Evolutionary conservation across 2,329 filamentous ascomycete species (phyloP).

Genomic region (Nemania abortiva): DNA sequence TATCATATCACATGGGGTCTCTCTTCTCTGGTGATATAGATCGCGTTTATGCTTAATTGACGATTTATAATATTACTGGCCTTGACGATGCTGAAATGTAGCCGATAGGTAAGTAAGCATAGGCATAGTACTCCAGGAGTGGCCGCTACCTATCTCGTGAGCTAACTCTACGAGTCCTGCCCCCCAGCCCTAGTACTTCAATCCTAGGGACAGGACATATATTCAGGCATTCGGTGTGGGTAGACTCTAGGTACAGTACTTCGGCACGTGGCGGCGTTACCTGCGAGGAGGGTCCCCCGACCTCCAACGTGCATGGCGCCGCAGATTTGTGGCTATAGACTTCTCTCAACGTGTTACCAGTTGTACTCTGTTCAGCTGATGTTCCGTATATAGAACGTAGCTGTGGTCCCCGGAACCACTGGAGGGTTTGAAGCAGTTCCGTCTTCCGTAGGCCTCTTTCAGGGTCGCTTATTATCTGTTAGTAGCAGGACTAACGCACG

Average conservation of each 20-base stretch:
- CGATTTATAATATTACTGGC: not conserved
- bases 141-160: not conserved
- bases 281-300: slow-evolving; percentile 38
- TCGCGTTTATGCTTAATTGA: not conserved
- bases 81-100: not conserved
- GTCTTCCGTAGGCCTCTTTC: not conserved
- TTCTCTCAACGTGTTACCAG: not conserved
- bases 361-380: slow-evolving; percentile 8
- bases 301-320: slow-evolving; percentile 32
- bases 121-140: not conserved
- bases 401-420: not conserved
- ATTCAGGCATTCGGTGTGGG: slow-evolving; percentile 1
- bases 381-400: not conserved
- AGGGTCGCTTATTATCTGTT: not conserved
- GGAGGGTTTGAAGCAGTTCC: not conserved
- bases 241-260: slow-evolving; percentile 28
- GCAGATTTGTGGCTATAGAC: slow-evolving; percentile 33
- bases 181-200: not conserved
- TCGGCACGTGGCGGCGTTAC: slow-evolving; percentile 41
- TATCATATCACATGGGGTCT: not conserved
- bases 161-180: not conserved
- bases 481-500: not conserved
- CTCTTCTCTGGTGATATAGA: not conserved
- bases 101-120: not conserved
- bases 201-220: not conserved